phyloP scores from a whole-genome alignment of 305 asterid species.

The Stenogyne calaminthoides region DNA sequence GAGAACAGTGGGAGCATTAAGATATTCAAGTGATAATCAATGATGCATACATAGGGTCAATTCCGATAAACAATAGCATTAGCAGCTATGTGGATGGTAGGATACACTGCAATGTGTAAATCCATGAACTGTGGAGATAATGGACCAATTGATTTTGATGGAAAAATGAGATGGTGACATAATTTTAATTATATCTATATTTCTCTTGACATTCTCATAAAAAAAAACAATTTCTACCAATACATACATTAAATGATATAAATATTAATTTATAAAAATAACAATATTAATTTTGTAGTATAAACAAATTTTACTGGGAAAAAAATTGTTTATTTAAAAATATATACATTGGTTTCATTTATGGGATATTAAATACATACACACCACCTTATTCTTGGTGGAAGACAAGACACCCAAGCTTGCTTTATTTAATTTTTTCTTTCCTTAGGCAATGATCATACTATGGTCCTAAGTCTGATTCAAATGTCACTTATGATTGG shows the following conservation, averaged over 20 bases:
- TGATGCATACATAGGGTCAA: conserved; percentile 11
- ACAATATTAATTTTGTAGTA: no score
- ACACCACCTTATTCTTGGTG: conserved; percentile 17
- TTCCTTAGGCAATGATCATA: conserved; percentile 21
- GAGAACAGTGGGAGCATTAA: background rate
- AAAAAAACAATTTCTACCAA: no score
- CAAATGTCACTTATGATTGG: conserved; percentile 37
- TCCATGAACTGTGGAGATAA: background rate
- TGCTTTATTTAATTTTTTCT: background rate
- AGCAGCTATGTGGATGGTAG: background rate
- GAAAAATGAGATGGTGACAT: conserved; percentile 31
- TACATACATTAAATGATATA: no score
- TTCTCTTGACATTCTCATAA: background rate
- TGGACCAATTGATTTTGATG: conserved; percentile 28
- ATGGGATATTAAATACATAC: background rate
- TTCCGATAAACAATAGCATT: background rate
- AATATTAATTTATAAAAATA: no score
- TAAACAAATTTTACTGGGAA: no score
- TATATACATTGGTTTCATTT: background rate
- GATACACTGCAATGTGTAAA: conserved; percentile 6
- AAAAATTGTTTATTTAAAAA: background rate
- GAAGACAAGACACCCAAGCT: conserved; percentile 31
- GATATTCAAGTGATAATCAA: background rate
- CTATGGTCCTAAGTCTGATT: conserved; percentile 27
- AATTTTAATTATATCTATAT: background rate